Percentiles rank a stretch among this genome's conserved stretches.
Evolutionary conservation across 345 rosid species (phyloP).

Genomic region (Citrus maxima): DNA sequence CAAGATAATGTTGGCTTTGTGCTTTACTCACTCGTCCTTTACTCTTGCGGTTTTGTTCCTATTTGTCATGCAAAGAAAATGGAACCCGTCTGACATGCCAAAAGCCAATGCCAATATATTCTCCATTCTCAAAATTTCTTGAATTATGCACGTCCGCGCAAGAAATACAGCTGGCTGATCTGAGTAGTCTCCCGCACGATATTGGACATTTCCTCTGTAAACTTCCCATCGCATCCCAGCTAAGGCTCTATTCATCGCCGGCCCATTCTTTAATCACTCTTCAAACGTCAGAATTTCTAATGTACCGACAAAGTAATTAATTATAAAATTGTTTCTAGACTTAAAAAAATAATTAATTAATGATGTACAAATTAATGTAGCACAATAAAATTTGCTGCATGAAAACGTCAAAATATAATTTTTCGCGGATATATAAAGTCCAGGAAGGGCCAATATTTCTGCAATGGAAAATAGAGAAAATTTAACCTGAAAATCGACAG

Average conservation of each 20-base stretch:
- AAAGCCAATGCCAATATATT: not conserved
- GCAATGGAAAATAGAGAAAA: not conserved
- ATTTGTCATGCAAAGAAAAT: not conserved
- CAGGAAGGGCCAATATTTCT: not conserved
- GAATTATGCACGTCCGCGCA: not conserved
- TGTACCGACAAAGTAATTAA: no score
- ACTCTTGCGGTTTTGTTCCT: no score
- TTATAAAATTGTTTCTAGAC: not conserved
- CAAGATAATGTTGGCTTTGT: no score
- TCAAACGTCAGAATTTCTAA: not conserved
- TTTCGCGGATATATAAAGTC: not conserved
- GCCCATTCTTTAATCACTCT: not conserved
- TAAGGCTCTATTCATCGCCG: not conserved
- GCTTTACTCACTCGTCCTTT: no score
- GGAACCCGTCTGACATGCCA: not conserved
- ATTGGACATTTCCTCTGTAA: not conserved
- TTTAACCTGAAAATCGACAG: not conserved
- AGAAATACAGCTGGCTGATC: not conserved
- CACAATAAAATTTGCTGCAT: not conserved
- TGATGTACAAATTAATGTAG: no score
- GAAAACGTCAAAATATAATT: not conserved
- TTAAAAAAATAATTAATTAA: not conserved
- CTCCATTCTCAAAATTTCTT: not conserved
- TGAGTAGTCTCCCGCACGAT: constrained; percentile 13
- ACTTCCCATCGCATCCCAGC: constrained; percentile 17